Conservation (phyloP, 306 rosid species). For the Comarum palustre region DNA sequence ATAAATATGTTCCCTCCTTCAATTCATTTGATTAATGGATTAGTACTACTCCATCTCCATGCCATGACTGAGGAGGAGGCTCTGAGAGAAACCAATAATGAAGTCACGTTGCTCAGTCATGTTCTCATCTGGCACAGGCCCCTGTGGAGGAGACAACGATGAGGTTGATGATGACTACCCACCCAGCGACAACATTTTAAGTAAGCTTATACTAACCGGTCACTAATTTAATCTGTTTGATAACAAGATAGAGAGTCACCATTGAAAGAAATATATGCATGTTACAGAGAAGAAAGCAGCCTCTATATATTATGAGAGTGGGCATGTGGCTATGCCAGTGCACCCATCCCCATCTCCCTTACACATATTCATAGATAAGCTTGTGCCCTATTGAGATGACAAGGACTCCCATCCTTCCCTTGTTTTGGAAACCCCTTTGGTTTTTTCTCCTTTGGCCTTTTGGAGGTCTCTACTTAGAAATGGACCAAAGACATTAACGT, state of each 20-base stretch:
- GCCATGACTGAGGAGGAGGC: neutral
- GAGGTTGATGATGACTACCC: constrained; percentile 17
- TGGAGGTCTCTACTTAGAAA: neutral
- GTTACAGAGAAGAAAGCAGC: constrained; percentile 1
- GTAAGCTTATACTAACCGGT: neutral
- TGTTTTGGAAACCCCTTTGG: constrained; percentile 11
- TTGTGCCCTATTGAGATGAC: constrained; percentile 46
- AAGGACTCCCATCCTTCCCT: constrained; percentile 28
- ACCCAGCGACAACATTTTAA: neutral
- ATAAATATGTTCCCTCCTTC: neutral
- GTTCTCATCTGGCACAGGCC: constrained; percentile 22
- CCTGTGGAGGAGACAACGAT: constrained; percentile 29
- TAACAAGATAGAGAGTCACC: neutral
- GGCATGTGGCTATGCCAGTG: constrained; percentile 49
- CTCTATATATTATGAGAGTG: neutral
- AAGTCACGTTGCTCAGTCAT: constrained; percentile 26
- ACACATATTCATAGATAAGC: constrained; percentile 23
- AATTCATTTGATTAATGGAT: neutral
- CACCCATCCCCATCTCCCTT: constrained; percentile 36
- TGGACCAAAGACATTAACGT: constrained; percentile 20
- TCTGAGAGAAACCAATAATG: constrained; percentile 25
- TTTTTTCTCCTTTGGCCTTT: constrained; percentile 4
- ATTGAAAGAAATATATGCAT: neutral
- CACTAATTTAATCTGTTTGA: neutral
- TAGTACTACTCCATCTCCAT: neutral